Percentiles rank a stretch among this genome's conserved stretches.
Conservation (phyloP, 352 stramenopile genomes). For the Phytophthora lateralis region DNA sequence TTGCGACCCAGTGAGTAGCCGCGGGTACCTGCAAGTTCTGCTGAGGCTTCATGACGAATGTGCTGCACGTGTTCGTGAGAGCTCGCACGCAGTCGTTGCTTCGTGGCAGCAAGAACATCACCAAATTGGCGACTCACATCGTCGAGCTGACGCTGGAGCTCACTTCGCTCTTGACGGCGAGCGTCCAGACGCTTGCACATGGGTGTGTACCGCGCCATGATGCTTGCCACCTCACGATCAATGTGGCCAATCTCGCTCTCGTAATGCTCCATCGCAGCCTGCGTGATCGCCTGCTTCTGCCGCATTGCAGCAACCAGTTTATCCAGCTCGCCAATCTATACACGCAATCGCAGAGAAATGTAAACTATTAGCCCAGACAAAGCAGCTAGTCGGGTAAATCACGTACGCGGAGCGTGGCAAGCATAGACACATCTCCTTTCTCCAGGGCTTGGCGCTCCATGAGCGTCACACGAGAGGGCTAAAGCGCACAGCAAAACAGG, state of each 20-base stretch:
- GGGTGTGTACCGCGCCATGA: slow-evolving; percentile 69
- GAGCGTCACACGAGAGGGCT: slow-evolving; percentile 60
- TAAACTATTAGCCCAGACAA: background rate
- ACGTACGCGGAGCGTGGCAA: slow-evolving; percentile 68
- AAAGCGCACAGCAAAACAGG: slow-evolving; percentile 1
- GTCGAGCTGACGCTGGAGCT: slow-evolving; percentile 54
- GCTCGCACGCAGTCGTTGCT: slow-evolving; percentile 54
- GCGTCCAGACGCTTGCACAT: slow-evolving; percentile 66
- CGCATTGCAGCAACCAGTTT: slow-evolving; percentile 75
- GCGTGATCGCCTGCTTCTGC: slow-evolving; percentile 64
- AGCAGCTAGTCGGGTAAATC: background rate
- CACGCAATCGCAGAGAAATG: background rate
- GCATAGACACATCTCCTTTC: slow-evolving; percentile 76
- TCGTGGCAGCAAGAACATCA: slow-evolving; percentile 68
- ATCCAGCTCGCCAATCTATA: slow-evolving; percentile 72
- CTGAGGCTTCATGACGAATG: slow-evolving; percentile 61
- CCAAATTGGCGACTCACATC: slow-evolving; percentile 61
- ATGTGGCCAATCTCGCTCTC: slow-evolving; percentile 65
- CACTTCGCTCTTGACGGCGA: slow-evolving; percentile 49
- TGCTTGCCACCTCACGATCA: slow-evolving; percentile 61
- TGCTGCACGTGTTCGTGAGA: slow-evolving; percentile 67
- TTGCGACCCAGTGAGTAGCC: slow-evolving; percentile 62
- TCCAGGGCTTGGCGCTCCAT: slow-evolving; percentile 77
- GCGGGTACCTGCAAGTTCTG: slow-evolving; percentile 49
- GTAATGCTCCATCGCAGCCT: slow-evolving; percentile 55